A percentile compares a stretch with the other conserved stretches of the same genome.
phyloP scores from a whole-genome alignment of 208 protist species.

The Angomonas ambiguus region DNA sequence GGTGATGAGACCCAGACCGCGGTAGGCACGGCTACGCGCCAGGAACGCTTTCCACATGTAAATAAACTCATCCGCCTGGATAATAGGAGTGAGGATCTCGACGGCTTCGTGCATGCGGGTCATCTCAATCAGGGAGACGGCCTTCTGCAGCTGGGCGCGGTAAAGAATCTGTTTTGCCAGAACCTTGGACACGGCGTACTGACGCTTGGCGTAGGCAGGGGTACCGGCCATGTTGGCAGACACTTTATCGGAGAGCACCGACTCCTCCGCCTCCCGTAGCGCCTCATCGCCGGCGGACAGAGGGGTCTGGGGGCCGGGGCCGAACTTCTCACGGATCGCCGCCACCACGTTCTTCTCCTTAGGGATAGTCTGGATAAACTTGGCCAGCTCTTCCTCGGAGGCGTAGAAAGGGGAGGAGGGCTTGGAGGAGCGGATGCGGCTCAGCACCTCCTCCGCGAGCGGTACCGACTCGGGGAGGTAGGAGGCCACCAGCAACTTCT shows the following conservation, averaged over 20 bases:
- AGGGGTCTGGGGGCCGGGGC: conserved; percentile 40
- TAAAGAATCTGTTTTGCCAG: conserved; percentile 71
- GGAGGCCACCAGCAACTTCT: conserved; percentile 39
- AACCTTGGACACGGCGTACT: conserved; percentile 39
- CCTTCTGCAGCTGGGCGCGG: conserved; percentile 66
- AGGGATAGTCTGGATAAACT: conserved; percentile 44
- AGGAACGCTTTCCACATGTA: conserved; percentile 88
- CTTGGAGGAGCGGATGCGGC: conserved; percentile 40
- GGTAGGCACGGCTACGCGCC: conserved; percentile 69
- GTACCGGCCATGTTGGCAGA: conserved; percentile 60
- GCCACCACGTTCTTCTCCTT: conserved; percentile 52
- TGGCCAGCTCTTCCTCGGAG: conserved; percentile 56
- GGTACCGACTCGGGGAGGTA: conserved; percentile 27
- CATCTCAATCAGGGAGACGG: conserved; percentile 65
- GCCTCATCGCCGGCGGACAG: conserved; percentile 60
- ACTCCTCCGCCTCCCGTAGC: conserved; percentile 45
- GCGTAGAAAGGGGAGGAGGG: conserved; percentile 62
- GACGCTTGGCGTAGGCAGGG: conserved; percentile 33
- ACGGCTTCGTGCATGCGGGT: conserved; percentile 68
- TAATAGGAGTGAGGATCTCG: conserved; percentile 55
- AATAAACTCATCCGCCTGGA: conserved; percentile 76
- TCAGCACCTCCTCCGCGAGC: conserved; percentile 39
- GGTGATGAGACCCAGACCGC: conserved; percentile 73
- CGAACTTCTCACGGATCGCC: conserved; percentile 54
- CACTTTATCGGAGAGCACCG: conserved; percentile 25